Percentiles rank a stretch among this genome's conserved stretches.
These are phyloP conservation scores for Angophora floribunda DNA, from an alignment of 345 rosid genomes.

Conservation along the genomic window DNA sequence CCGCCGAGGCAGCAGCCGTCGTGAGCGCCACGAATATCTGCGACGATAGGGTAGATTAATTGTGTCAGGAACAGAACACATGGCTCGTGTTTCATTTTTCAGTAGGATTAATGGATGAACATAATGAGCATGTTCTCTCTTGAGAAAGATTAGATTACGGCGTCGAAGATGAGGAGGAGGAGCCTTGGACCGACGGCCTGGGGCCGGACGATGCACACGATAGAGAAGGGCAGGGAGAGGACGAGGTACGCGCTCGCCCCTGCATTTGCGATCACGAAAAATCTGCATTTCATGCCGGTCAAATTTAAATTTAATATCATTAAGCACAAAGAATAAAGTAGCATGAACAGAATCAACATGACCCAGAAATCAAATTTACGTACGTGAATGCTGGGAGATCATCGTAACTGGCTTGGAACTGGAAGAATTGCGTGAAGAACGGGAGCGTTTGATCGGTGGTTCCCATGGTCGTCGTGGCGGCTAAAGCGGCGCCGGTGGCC, in stretches of 20 bases:
- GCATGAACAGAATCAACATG: neutral
- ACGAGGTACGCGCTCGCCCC: slow-evolving; percentile 34
- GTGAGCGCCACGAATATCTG: slow-evolving; percentile 26
- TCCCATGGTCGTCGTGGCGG: slow-evolving; percentile 32
- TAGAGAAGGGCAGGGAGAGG: slow-evolving; percentile 46
- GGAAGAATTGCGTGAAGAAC: slow-evolving; percentile 60
- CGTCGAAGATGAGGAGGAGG: slow-evolving; percentile 31
- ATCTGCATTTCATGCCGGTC: slow-evolving; percentile 11
- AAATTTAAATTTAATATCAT: no score
- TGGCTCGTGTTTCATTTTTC: neutral
- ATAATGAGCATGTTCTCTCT: neutral
- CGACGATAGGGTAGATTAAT: neutral
- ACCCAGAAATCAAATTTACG: neutral
- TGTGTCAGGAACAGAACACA: neutral
- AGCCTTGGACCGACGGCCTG: slow-evolving; percentile 21
- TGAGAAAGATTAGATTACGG: slow-evolving; percentile 4
- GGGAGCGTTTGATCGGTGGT: slow-evolving; percentile 37
- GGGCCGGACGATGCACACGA: slow-evolving; percentile 39
- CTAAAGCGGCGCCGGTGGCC: slow-evolving; percentile 25
- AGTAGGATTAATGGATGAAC: neutral
- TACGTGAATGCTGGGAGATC: slow-evolving; percentile 36
- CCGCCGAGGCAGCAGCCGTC: slow-evolving; percentile 18
- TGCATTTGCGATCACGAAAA: slow-evolving; percentile 28
- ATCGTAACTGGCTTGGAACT: slow-evolving; percentile 42
- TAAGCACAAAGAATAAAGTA: neutral